Evolutionary conservation across 2,329 filamentous ascomycete species (phyloP).

Genomic region (Escovopsis weberi): DNA sequence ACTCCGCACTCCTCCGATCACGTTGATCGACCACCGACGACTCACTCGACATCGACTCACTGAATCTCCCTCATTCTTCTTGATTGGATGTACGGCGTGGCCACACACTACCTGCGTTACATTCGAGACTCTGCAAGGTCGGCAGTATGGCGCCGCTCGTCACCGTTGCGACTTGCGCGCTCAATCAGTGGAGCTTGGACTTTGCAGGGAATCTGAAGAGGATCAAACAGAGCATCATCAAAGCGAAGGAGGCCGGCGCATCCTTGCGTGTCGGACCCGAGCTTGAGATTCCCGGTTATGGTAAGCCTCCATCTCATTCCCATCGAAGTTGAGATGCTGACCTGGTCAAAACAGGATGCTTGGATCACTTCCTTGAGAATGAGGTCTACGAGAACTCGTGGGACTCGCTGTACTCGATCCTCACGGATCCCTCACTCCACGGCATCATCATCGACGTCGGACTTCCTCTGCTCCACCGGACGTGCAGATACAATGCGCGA

Average conservation of each 20-base stretch:
- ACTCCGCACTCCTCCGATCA: no score
- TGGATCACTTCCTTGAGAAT: conserved; percentile 21
- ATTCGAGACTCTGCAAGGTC: not conserved
- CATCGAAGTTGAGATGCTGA: not conserved
- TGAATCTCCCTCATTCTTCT: no score
- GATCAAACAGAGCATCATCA: not conserved
- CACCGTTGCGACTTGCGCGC: not conserved
- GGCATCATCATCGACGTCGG: conserved; percentile 25
- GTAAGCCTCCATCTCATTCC: not conserved
- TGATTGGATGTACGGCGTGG: no score
- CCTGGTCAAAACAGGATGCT: not conserved
- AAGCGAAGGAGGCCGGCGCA: not conserved
- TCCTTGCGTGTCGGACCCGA: not conserved
- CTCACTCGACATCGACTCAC: no score
- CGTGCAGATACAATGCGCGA: conserved; percentile 7
- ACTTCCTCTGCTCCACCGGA: conserved; percentile 27
- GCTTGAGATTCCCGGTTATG: not conserved
- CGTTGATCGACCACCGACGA: no score
- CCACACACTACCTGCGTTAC: no score
- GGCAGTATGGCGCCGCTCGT: not conserved
- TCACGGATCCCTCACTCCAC: conserved; percentile 18
- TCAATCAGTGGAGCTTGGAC: not conserved
- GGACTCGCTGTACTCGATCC: conserved; percentile 19
- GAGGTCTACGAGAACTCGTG: conserved; percentile 18
- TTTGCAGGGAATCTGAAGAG: not conserved